These are phyloP conservation scores for Boletus subluridellus DNA, from an alignment of 1,284 basidiomycete species.

Conservation along the genomic window DNA sequence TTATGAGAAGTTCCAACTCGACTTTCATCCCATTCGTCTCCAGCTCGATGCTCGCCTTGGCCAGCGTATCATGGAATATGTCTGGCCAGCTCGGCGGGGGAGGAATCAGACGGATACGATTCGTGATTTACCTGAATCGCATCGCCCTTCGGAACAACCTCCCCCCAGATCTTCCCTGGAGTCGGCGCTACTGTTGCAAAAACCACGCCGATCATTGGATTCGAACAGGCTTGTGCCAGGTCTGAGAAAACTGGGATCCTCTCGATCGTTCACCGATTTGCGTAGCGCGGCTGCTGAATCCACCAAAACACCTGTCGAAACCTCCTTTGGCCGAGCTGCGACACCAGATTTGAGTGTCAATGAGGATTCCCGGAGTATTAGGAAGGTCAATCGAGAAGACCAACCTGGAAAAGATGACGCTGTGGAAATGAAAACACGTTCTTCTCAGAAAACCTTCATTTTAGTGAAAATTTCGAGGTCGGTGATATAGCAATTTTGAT, in stretches of 20 bases:
- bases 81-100: slow-evolving; percentile 68
- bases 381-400: slow-evolving; percentile 21
- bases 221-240: slow-evolving; percentile 30
- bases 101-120: slow-evolving; percentile 31
- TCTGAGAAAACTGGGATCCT: slow-evolving; percentile 53
- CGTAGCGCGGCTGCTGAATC: slow-evolving; percentile 46
- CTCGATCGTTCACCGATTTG: slow-evolving; percentile 69
- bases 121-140: slow-evolving; percentile 25
- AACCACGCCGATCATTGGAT: slow-evolving; percentile 32
- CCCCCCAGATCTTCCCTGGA: slow-evolving; percentile 43
- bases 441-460: slow-evolving; percentile 81
- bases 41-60: slow-evolving; percentile 86
- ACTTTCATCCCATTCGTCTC: slow-evolving; percentile 83
- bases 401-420: slow-evolving; percentile 49
- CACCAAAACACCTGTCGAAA: slow-evolving; percentile 23
- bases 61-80: slow-evolving; percentile 82
- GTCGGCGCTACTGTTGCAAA: slow-evolving; percentile 39
- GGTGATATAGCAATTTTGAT: slow-evolving; percentile 27
- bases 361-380: slow-evolving; percentile 26
- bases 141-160: slow-evolving; percentile 14
- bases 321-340: slow-evolving; percentile 15
- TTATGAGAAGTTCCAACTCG: slow-evolving; percentile 79
- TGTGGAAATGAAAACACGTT: slow-evolving; percentile 72
- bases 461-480: slow-evolving; percentile 75
- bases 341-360: slow-evolving; percentile 23